Evolutionary conservation across 768 basidiomycete species (phyloP).

Genomic region (Kondoa subrosea): DNA sequence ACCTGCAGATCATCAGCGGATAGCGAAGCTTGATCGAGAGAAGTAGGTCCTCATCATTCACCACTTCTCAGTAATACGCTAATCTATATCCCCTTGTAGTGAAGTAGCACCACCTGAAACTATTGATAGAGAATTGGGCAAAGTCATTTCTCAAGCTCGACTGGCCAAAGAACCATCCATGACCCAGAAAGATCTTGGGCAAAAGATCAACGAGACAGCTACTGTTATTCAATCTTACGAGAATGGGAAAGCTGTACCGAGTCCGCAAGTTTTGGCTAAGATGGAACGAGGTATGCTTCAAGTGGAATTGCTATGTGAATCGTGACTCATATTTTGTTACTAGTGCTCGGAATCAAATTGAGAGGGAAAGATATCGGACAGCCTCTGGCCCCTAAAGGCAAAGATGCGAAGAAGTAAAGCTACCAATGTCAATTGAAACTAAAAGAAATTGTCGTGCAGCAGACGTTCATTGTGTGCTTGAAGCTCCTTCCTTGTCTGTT

Average conservation of each 20-base stretch:
- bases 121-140: constrained; percentile 14
- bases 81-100: neutral
- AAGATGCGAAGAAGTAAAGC: too few species aligned
- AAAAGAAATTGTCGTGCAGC: too few species aligned
- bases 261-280: neutral
- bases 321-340: neutral
- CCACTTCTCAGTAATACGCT: neutral
- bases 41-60: neutral
- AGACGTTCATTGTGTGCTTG: too few species aligned
- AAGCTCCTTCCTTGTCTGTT: too few species aligned
- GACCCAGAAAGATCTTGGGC: constrained; percentile 18
- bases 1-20: constrained; percentile 1
- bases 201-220: constrained; percentile 17
- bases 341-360: neutral
- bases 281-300: neutral
- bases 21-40: constrained; percentile 7
- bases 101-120: constrained; percentile 15
- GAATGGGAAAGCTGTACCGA: constrained; percentile 5
- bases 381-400: too few species aligned
- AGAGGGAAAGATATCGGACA: neutral
- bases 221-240: constrained; percentile 18
- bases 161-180: constrained; percentile 7
- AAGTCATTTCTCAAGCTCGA: constrained; percentile 15
- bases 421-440: too few species aligned
- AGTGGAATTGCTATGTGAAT: neutral